Evolutionary conservation across 768 basidiomycete genomes (phyloP).

Genomic region (Suillus subluteus): DNA sequence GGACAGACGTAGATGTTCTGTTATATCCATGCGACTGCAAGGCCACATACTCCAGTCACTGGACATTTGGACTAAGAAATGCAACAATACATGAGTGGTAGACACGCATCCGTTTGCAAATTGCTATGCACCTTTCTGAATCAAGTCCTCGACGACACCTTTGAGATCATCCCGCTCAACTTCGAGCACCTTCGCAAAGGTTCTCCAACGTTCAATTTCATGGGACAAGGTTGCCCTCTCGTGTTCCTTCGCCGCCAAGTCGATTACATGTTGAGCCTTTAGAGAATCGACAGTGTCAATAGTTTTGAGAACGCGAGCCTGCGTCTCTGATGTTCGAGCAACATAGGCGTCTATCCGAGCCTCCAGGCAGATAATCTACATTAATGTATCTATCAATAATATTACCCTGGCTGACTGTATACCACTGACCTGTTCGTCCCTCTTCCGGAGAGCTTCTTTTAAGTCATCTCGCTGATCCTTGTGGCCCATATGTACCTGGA

Average conservation of each 20-base stretch:
- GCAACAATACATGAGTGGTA: conserved; percentile 7
- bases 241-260: conserved; percentile 39
- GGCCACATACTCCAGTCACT: conserved; percentile 52
- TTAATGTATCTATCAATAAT: conserved; percentile 5
- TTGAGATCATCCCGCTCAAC: conserved; percentile 56
- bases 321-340: conserved; percentile 45
- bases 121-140: conserved; percentile 58
- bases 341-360: conserved; percentile 38
- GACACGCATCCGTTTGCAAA: neutral
- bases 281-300: conserved; percentile 53
- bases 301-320: conserved; percentile 50
- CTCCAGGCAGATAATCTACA: conserved; percentile 34
- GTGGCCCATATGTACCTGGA: conserved; percentile 26
- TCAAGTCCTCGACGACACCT: conserved; percentile 53
- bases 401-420: neutral
- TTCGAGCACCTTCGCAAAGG: conserved; percentile 40
- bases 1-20: conserved; percentile 47
- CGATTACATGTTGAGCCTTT: conserved; percentile 42
- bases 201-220: conserved; percentile 41
- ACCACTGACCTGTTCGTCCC: conserved; percentile 31
- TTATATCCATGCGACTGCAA: conserved; percentile 44
- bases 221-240: conserved; percentile 39
- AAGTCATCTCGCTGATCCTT: conserved; percentile 26
- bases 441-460: conserved; percentile 23
- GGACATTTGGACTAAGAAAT: conserved; percentile 44